These are phyloP conservation scores for Heritiera littoralis DNA, from an alignment of 345 rosid genomes.

Conservation along the genomic window DNA sequence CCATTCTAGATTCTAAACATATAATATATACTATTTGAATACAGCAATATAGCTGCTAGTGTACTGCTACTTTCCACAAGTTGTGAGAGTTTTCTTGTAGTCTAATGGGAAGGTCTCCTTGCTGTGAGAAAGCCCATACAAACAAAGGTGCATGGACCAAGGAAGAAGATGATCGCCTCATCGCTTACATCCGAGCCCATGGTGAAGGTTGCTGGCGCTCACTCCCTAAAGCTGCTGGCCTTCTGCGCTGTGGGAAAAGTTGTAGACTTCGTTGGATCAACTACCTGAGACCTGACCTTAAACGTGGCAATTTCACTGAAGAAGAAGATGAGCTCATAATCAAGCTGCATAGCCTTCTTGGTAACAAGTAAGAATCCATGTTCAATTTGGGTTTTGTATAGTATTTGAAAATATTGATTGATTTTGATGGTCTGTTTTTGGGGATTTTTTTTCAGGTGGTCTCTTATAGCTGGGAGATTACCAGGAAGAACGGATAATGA, in stretches of 20 bases:
- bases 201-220: slow-evolving; percentile 92
- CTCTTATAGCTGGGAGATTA: slow-evolving; percentile 68
- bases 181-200: slow-evolving; percentile 66
- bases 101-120: slow-evolving; percentile 79
- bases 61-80: background rate
- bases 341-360: slow-evolving; percentile 74
- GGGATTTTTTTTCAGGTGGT: slow-evolving; percentile 30
- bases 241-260: slow-evolving; percentile 75
- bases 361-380: slow-evolving; percentile 58
- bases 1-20: background rate
- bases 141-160: slow-evolving; percentile 92
- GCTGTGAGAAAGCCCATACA: slow-evolving; percentile 82
- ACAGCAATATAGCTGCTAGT: background rate
- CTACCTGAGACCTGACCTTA: slow-evolving; percentile 75
- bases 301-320: slow-evolving; percentile 75
- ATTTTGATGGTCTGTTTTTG: background rate
- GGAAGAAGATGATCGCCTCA: slow-evolving; percentile 78
- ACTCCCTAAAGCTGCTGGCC: slow-evolving; percentile 82
- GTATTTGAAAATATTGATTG: background rate
- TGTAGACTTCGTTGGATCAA: slow-evolving; percentile 89
- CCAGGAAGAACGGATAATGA: slow-evolving; percentile 81
- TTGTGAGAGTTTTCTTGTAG: background rate
- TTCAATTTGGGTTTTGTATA: background rate
- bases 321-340: slow-evolving; percentile 83
- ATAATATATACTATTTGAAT: background rate